Evolutionary conservation across 2,329 filamentous ascomycete species (phyloP).

Genomic region (Fusarium subtropicale): DNA sequence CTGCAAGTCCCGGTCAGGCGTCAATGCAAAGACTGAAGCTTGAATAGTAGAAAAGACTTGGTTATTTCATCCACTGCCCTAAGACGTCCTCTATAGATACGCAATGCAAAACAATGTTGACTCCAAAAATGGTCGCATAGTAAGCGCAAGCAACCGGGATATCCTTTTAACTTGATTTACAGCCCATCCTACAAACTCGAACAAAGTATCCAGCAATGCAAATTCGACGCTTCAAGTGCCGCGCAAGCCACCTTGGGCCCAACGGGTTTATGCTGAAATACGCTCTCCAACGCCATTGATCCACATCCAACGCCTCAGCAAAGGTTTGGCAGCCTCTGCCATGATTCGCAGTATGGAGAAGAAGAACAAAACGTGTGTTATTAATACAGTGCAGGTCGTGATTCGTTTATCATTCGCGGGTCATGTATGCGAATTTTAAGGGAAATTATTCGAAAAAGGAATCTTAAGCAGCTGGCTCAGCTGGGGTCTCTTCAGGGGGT

Average conservation of each 20-base stretch:
- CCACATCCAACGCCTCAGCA: constrained; percentile 34
- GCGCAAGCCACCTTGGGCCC: constrained; percentile 12
- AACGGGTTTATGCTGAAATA: constrained; percentile 7
- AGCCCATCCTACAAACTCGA: constrained; percentile 5
- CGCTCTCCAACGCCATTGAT: constrained; percentile 32
- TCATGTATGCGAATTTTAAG: constrained; percentile 3
- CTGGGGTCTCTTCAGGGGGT: constrained; percentile 1
- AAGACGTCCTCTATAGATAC: background rate
- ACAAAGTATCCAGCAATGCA: constrained; percentile 21
- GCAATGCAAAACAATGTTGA: background rate
- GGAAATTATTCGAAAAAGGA: background rate
- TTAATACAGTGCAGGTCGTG: constrained; percentile 15
- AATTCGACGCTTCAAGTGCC: constrained; percentile 8
- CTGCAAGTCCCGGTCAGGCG: background rate
- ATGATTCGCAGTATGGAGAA: background rate
- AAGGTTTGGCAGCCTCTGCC: background rate
- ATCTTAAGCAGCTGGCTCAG: background rate
- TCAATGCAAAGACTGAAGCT: background rate
- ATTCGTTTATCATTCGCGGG: constrained; percentile 16
- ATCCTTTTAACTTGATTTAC: constrained; percentile 11
- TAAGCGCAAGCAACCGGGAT: constrained; percentile 12
- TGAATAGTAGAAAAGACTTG: background rate
- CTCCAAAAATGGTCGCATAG: background rate
- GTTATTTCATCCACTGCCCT: background rate
- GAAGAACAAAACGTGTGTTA: constrained; percentile 1